Conservation (phyloP, 768 basidiomycete species). For the Lactarius sp. region DNA sequence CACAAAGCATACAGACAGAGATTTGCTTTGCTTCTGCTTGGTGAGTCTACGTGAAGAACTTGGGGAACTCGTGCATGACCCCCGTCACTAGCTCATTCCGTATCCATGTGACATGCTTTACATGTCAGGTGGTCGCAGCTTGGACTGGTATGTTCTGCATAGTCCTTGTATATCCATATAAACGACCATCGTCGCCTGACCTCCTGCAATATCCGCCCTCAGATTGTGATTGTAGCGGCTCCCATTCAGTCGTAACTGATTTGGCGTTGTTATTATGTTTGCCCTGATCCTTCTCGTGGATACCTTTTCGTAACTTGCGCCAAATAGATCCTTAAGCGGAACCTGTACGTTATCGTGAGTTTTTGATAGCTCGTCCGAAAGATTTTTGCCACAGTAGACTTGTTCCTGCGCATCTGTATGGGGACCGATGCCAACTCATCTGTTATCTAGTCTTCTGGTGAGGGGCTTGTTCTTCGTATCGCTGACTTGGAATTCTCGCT, state of each 20-base stretch:
- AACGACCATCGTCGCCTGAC: background rate
- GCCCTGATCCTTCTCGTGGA: background rate
- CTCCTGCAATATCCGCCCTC: background rate
- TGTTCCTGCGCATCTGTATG: background rate
- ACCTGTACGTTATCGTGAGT: slow-evolving; percentile 4
- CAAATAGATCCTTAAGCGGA: slow-evolving; percentile 1
- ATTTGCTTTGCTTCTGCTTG: slow-evolving; percentile 1
- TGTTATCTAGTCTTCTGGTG: background rate
- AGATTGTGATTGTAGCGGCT: background rate
- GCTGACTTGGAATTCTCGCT: background rate
- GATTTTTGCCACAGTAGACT: background rate
- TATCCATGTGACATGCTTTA: background rate
- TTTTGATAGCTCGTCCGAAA: background rate
- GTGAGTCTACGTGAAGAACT: background rate
- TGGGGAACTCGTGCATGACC: background rate
- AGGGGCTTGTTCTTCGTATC: background rate
- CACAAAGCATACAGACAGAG: slow-evolving; percentile 1
- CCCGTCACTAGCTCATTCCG: background rate
- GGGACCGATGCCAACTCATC: background rate
- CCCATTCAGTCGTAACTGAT: slow-evolving; percentile 6
- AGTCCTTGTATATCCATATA: background rate
- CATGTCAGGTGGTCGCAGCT: background rate
- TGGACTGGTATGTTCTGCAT: background rate
- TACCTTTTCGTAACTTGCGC: background rate
- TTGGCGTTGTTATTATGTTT: slow-evolving; percentile 8